These are phyloP conservation scores for Crithidia sp. DNA, from an alignment of 208 protist genomes.

Conservation along the genomic window DNA sequence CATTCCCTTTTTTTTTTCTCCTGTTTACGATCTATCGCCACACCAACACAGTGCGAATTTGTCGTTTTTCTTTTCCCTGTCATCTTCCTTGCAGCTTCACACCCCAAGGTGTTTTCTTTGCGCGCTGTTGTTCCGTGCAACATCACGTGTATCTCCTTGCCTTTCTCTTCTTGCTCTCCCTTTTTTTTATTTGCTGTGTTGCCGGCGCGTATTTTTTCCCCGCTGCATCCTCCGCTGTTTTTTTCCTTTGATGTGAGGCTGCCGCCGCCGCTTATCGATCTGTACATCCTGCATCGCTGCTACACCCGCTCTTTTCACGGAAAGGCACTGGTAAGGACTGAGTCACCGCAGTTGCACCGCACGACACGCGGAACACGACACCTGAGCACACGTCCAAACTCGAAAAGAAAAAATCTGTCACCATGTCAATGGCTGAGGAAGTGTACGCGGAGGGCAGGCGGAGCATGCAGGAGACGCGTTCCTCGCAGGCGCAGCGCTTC, in stretches of 20 bases:
- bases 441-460: slow-evolving; percentile 26
- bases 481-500: slow-evolving; percentile 24
- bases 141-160: too few species aligned
- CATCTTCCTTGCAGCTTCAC: slow-evolving; percentile 31
- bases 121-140: too few species aligned
- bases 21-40: neutral
- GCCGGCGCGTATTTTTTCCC: too few species aligned
- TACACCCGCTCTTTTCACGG: neutral
- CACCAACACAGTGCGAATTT: neutral
- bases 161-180: neutral
- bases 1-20: slow-evolving; percentile 26
- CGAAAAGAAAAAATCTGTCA: neutral
- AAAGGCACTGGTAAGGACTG: too few species aligned
- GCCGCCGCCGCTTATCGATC: too few species aligned
- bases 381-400: neutral
- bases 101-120: too few species aligned
- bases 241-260: neutral
- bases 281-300: neutral
- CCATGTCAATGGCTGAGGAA: slow-evolving; percentile 23
- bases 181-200: neutral
- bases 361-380: neutral
- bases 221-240: neutral
- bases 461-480: slow-evolving; percentile 26
- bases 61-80: slow-evolving; percentile 38
- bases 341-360: neutral